A percentile compares a stretch with the other conserved stretches of the same genome.
phyloP scores from a whole-genome alignment of 106 monocot genomes.

The Allium fistulosum region DNA sequence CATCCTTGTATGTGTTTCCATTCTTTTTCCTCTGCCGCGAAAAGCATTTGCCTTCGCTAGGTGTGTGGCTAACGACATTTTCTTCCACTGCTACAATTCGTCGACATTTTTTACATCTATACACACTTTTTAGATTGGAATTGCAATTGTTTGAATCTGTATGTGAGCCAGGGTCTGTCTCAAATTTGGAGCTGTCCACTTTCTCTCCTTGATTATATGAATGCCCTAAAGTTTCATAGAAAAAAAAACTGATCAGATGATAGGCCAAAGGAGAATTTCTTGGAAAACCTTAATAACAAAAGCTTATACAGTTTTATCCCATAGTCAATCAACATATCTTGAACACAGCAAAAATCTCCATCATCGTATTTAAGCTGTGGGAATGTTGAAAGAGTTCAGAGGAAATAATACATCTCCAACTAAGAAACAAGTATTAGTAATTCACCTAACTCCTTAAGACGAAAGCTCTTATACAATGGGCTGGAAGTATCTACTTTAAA shows the following conservation, averaged over 20 bases:
- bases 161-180: constrained; percentile 62
- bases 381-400: too few relatives aligned
- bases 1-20: constrained; percentile 22
- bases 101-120: constrained; percentile 90
- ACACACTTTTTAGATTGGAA: constrained; percentile 23
- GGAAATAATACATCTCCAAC: not conserved
- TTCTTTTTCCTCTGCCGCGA: constrained; percentile 62
- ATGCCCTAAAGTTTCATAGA: constrained; percentile 28
- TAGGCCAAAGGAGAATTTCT: too few relatives aligned
- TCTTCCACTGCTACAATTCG: constrained; percentile 74
- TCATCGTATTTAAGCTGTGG: too few relatives aligned
- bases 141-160: constrained; percentile 18
- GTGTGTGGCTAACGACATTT: constrained; percentile 74
- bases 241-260: too few relatives aligned
- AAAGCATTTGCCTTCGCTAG: constrained; percentile 85
- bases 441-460: constrained; percentile 79
- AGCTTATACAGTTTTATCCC: too few relatives aligned
- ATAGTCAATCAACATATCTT: not conserved
- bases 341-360: not conserved
- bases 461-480: constrained; percentile 84
- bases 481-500: constrained; percentile 76
- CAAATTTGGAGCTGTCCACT: constrained; percentile 77
- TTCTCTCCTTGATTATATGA: constrained; percentile 71
- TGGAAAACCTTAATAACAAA: too few relatives aligned
- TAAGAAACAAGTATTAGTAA: constrained; percentile 3